A percentile compares a stretch with the other conserved stretches of the same genome.
Evolutionary conservation across 2,329 filamentous ascomycete species (phyloP).

Genomic region (Phialocephala sp.): DNA sequence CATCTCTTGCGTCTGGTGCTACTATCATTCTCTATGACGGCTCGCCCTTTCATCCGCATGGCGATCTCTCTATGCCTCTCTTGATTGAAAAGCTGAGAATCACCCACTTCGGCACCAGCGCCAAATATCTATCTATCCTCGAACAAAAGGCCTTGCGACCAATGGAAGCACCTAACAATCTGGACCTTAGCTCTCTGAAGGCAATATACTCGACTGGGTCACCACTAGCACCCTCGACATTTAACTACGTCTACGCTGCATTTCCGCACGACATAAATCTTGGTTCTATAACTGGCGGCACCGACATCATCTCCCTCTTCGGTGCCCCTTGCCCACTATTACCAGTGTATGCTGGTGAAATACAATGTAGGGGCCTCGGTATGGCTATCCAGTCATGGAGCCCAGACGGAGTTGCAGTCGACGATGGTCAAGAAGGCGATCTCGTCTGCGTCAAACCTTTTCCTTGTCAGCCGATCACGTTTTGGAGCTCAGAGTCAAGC

Average conservation of each 20-base stretch:
- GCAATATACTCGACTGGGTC: conserved; percentile 96
- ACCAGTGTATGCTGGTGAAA: conserved; percentile 74
- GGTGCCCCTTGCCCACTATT: conserved; percentile 81
- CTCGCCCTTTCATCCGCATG: conserved; percentile 82
- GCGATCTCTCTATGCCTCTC: conserved; percentile 80
- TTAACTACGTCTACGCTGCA: conserved; percentile 83
- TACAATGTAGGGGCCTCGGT: conserved; percentile 78
- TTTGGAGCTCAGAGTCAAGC: conserved; percentile 75
- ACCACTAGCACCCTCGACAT: conserved; percentile 90
- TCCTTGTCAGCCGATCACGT: conserved; percentile 87
- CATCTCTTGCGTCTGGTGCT: conserved; percentile 80
- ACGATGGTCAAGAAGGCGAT: conserved; percentile 76
- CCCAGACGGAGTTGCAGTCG: conserved; percentile 46
- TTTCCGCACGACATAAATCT: conserved; percentile 85
- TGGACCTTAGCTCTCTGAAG: conserved; percentile 69
- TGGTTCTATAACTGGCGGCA: conserved; percentile 92
- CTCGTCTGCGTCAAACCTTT: conserved; percentile 87
- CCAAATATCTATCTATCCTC: conserved; percentile 89
- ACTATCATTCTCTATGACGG: conserved; percentile 91
- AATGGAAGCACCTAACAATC: conserved; percentile 47
- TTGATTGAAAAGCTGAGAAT: conserved; percentile 82
- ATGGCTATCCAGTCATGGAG: conserved; percentile 75
- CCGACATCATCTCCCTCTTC: conserved; percentile 95
- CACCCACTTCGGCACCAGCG: conserved; percentile 93
- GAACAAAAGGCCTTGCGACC: conserved; percentile 78